Base-by-base conservation (phyloP, 768 basidiomycete species). In the Albatrellus ellisii region DNA sequence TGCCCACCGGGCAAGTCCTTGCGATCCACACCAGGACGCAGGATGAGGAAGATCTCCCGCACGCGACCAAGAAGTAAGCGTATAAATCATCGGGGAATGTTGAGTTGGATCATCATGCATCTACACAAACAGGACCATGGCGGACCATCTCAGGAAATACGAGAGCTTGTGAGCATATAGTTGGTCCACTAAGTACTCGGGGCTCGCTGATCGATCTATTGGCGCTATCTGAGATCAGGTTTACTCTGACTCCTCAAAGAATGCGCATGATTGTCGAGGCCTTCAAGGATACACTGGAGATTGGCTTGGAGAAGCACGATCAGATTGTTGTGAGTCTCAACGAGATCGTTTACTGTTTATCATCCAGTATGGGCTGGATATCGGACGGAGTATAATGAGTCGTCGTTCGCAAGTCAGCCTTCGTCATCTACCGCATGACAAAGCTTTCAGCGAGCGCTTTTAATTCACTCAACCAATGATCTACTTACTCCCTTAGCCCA, bases 201-300 rank as follows among this genome's bases (percentile, higher is more conserved):
- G 20, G 14, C 22, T 54, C 28, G 37, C 50, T 42, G 9, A 42
- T 31, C 26, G 20, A 17, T 14, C 11, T 12, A 22, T n/a, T n/a
- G n/a, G n/a, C n/a, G n/a, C n/a, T 28, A 17, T 26, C 28, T 18
- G 31, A 26, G 11, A n/a, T 14, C 54, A 86, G 84, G 53, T 89
- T 90, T 59, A 86, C 83, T 10, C 60, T 91, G 50, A 90, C 86
- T 6, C 85, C 88, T 12, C 88, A 89, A 59, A 64, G 89, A 45
- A 91, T 92, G 90, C 72, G 89, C 36, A 94, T 92, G 76, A 95
- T 98, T 55, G 90, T 92, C 20, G 88, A 95, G 57, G 85, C 92
- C 0, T 91, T 99, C 68, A 79, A 88, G 57, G 92, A 97, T 36
- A 77, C 85, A 1, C 72, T 99, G 21, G 91, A 95, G 54, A 61